A percentile compares a stretch with the other conserved stretches of the same genome.
Evolutionary conservation across 1,284 basidiomycete species (phyloP).

Genomic region (Termitomyces sp.): DNA sequence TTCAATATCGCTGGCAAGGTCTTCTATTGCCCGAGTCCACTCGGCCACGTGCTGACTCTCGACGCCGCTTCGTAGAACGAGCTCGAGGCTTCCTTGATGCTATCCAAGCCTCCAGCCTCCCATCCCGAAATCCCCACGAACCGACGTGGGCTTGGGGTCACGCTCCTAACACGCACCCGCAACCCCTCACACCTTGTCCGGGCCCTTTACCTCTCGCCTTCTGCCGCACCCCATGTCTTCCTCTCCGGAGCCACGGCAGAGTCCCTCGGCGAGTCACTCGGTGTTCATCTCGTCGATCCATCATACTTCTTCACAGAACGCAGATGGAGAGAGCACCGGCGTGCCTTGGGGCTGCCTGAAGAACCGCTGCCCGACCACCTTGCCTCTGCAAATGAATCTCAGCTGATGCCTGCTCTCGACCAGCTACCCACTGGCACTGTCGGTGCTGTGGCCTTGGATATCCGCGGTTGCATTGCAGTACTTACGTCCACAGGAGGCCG

Average conservation of each 20-base stretch:
- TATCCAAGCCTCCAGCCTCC: conserved; percentile 65
- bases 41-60: background rate
- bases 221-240: conserved; percentile 59
- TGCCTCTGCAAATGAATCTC: conserved; percentile 11
- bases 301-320: conserved; percentile 72
- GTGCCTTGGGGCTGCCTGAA: conserved; percentile 66
- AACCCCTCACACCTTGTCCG: conserved; percentile 74
- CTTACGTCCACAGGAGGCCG: conserved; percentile 77
- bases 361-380: conserved; percentile 41
- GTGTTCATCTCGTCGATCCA: conserved; percentile 57
- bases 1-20: conserved; percentile 78
- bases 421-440: conserved; percentile 73
- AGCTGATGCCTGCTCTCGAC: conserved; percentile 38
- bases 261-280: conserved; percentile 47
- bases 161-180: conserved; percentile 60
- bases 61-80: conserved; percentile 50
- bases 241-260: conserved; percentile 66
- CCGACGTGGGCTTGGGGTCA: conserved; percentile 58
- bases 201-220: conserved; percentile 62
- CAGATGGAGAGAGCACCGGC: conserved; percentile 71
- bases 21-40: conserved; percentile 7
- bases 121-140: conserved; percentile 53
- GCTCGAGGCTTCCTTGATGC: conserved; percentile 74
- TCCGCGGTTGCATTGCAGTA: conserved; percentile 63
- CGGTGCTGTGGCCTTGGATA: conserved; percentile 77